phyloP scores from a whole-genome alignment of 768 basidiomycete genomes.

The Floccularia luteovirens region DNA sequence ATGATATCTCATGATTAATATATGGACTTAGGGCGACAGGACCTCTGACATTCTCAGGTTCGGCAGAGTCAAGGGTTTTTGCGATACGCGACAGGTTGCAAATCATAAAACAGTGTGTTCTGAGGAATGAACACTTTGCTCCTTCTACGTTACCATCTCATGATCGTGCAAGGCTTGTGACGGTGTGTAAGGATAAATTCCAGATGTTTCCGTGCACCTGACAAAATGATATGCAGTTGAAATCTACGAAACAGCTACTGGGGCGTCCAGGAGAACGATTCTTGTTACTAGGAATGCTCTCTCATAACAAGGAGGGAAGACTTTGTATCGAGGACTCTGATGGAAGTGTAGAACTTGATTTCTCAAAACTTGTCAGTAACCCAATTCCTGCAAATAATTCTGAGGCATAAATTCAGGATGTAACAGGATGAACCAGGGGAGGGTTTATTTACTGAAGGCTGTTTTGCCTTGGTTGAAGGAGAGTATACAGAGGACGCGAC shows the following conservation, averaged over 20 bases:
- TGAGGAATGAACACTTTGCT: conserved; percentile 96
- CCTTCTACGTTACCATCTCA: conserved; percentile 89
- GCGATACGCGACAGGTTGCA: conserved; percentile 81
- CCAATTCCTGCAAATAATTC: background rate
- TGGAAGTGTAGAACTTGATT: conserved; percentile 82
- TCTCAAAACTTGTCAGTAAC: conserved; percentile 69
- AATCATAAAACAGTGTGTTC: conserved; percentile 87
- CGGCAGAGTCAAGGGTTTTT: conserved; percentile 73
- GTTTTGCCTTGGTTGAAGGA: conserved; percentile 91
- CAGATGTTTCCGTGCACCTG: background rate
- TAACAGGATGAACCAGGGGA: conserved; percentile 81
- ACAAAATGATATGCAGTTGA: conserved; percentile 46
- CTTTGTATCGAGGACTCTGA: conserved; percentile 92
- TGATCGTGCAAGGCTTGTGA: conserved; percentile 82
- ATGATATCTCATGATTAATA: conserved; percentile 4
- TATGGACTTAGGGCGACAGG: conserved; percentile 34
- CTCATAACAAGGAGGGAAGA: conserved; percentile 84
- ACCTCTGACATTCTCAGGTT: conserved; percentile 67
- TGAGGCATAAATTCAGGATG: conserved; percentile 11
- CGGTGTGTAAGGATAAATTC: conserved; percentile 33
- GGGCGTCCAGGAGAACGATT: conserved; percentile 88
- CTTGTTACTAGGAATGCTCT: conserved; percentile 88
- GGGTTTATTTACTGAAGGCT: conserved; percentile 94
- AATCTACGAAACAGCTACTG: conserved; percentile 92
- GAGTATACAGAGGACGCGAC: conserved; percentile 92